Evolutionary conservation across 805 yeast genomes (phyloP), one percentile per base, ranked within the genome.

Genomic region (Hanseniaspora osmophila): DNA sequence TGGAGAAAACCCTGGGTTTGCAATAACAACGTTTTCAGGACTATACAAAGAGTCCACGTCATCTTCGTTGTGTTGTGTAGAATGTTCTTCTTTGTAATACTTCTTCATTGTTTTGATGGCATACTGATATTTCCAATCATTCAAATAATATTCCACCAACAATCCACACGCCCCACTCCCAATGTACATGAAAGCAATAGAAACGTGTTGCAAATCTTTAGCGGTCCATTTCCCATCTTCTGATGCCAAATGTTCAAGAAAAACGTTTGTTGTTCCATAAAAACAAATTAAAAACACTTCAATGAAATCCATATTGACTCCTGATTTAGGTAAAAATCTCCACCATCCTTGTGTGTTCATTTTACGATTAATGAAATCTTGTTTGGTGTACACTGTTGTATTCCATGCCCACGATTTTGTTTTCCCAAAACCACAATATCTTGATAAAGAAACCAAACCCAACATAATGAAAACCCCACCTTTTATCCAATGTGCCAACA

Each of bases 141-240:
- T 66, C 48, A 82, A 67, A 51, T 75, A 73, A n/a, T 71, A 56
- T 63, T 92, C 98, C 10, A 84, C 69, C 33, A 88, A 68, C 19
- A 90, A 71, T 6, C 98, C 98, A 65, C 96, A 83, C 40, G 87
- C 68, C 2, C 98, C 98, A 41, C 87, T 78, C 6, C 98, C 97
- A 53, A 92, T 72, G 61, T 71, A 90, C 78, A 86, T 79, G 58
- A 86, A 86, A 1, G 96, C 96, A 58, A 86, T 87, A 13, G 94
- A 84, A 6, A 68, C 88, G 57, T 86, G 96, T 65, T 86, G 96
- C 50, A 86, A 69, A 56, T 86, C 96, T 60, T 85, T 86, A 35
- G 95, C 84, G 9, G 83, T 68, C 96, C 96, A 92, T 30, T 62
- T 76, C 18, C 94, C 94, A 46, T 82, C 92, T 5, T 77, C 65